These are phyloP conservation scores for Cytospora piceicola DNA, from an alignment of 2,329 filamentous ascomycete genomes.

Conservation along the genomic window DNA sequence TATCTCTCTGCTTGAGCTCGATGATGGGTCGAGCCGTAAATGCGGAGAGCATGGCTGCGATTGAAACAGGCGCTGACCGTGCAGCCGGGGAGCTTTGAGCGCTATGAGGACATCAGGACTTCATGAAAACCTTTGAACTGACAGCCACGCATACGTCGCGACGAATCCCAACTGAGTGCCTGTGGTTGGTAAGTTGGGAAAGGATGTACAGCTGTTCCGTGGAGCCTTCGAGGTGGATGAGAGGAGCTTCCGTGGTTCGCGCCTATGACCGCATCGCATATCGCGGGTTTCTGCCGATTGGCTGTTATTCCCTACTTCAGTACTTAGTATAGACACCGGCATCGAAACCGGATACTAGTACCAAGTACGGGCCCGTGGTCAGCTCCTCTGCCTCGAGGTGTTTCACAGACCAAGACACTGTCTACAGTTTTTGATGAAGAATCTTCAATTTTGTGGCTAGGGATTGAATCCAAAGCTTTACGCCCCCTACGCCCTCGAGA, in stretches of 20 bases:
- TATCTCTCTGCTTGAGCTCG: slow-evolving; percentile 94
- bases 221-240: slow-evolving; percentile 18
- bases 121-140: neutral
- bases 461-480: neutral
- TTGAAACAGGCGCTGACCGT: slow-evolving; percentile 31
- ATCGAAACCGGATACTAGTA: no score
- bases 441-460: neutral
- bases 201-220: slow-evolving; percentile 26
- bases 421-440: neutral
- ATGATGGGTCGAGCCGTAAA: slow-evolving; percentile 96
- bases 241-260: slow-evolving; percentile 15
- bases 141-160: neutral
- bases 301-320: neutral
- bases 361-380: neutral
- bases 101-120: slow-evolving; percentile 30
- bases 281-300: slow-evolving; percentile 19
- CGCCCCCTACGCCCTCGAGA: neutral
- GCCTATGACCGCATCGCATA: slow-evolving; percentile 28
- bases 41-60: slow-evolving; percentile 83
- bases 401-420: neutral
- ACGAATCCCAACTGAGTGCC: neutral
- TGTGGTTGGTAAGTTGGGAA: slow-evolving; percentile 17
- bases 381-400: neutral
- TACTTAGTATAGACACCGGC: neutral
- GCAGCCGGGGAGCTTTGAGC: slow-evolving; percentile 24